phyloP scores from a whole-genome alignment of 2,329 filamentous ascomycete species.

The Calonectria montana region DNA sequence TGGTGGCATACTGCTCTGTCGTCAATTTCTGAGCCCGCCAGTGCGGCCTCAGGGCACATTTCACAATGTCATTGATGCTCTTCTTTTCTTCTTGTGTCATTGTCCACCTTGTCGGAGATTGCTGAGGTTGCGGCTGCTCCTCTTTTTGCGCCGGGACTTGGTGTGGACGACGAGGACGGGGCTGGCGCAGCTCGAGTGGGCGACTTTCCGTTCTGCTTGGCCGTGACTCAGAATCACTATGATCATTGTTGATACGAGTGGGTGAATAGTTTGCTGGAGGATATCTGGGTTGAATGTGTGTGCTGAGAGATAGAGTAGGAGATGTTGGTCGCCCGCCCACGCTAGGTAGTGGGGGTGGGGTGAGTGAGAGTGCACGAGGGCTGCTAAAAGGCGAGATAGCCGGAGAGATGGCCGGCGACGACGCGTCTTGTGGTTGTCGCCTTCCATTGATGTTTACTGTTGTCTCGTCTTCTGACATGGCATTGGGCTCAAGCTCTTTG shows the following conservation, averaged over 20 bases:
- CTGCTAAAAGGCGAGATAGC: slow-evolving; percentile 74
- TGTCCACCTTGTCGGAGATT: slow-evolving; percentile 72
- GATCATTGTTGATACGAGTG: slow-evolving; percentile 32
- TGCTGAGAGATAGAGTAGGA: slow-evolving; percentile 74
- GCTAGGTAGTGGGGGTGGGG: slow-evolving; percentile 74
- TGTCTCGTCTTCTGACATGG: slow-evolving; percentile 67
- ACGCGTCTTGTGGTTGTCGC: slow-evolving; percentile 50
- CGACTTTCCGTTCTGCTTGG: slow-evolving; percentile 42
- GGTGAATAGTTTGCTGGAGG: slow-evolving; percentile 81
- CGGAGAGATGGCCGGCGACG: slow-evolving; percentile 76
- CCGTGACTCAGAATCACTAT: slow-evolving; percentile 37
- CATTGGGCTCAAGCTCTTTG: slow-evolving; percentile 83
- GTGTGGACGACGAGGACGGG: slow-evolving; percentile 61
- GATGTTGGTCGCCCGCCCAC: slow-evolving; percentile 69
- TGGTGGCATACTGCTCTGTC: slow-evolving; percentile 90
- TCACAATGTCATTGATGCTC: slow-evolving; percentile 89
- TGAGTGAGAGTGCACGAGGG: slow-evolving; percentile 73
- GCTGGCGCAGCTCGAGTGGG: slow-evolving; percentile 63
- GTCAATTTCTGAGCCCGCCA: slow-evolving; percentile 84
- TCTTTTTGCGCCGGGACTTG: slow-evolving; percentile 59
- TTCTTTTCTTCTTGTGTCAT: slow-evolving; percentile 88
- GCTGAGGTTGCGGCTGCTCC: slow-evolving; percentile 53
- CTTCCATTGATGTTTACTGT: slow-evolving; percentile 40
- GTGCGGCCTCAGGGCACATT: slow-evolving; percentile 81
- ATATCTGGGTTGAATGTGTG: slow-evolving; percentile 78